Conservation (phyloP, 768 basidiomycete genomes). For the Amanita thiersii region DNA sequence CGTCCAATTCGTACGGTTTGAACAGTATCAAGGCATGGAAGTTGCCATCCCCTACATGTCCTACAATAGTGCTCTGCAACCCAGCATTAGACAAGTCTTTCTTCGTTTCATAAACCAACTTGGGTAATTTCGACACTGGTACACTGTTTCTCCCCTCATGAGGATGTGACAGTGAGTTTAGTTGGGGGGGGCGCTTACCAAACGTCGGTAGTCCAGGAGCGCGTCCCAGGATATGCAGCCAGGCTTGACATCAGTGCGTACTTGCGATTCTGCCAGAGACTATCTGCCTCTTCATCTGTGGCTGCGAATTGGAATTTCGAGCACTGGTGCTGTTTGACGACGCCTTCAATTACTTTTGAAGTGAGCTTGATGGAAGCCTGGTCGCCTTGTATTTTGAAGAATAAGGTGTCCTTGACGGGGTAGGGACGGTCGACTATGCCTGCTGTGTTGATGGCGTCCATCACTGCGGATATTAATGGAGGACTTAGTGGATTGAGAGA, state of each 20-base stretch:
- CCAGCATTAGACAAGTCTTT: conserved; percentile 58
- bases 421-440: conserved; percentile 55
- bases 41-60: conserved; percentile 74
- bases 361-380: conserved; percentile 47
- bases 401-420: conserved; percentile 70
- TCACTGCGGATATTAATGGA: conserved; percentile 38
- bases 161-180: neutral
- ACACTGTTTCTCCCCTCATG: conserved; percentile 31
- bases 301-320: conserved; percentile 64
- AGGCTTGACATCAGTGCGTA: conserved; percentile 71
- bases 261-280: conserved; percentile 82
- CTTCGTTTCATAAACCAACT: conserved; percentile 71
- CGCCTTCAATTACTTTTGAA: conserved; percentile 45
- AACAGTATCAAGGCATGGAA: conserved; percentile 53
- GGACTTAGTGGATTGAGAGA: neutral
- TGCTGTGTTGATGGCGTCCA: conserved; percentile 65
- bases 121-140: conserved; percentile 60
- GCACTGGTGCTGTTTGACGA: conserved; percentile 64
- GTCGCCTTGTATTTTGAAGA: conserved; percentile 90
- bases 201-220: conserved; percentile 85
- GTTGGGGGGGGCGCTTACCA: conserved; percentile 40
- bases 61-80: conserved; percentile 62
- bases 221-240: conserved; percentile 51
- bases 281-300: conserved; percentile 66
- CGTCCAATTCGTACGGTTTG: conserved; percentile 48